Evolutionary conservation across 805 yeast species (phyloP).

Genomic region (Allodekkera sacchari): DNA sequence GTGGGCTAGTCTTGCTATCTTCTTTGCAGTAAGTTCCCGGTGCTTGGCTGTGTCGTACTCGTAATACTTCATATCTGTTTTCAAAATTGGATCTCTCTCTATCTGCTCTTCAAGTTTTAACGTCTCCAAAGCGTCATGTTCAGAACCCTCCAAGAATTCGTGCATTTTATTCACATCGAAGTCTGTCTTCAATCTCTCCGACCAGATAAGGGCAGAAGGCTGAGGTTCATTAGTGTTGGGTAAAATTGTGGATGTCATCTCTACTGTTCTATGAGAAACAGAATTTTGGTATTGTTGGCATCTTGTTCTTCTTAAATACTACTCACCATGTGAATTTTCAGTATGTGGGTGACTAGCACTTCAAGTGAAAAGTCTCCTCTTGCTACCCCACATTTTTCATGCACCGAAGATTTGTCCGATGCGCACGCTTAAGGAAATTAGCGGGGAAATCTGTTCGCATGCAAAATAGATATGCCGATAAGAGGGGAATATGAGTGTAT

Average conservation of each 20-base stretch:
- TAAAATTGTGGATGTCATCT: slow-evolving; percentile 26
- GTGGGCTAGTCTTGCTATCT: slow-evolving; percentile 51
- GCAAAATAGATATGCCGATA: no score
- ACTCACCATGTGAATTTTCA: background rate
- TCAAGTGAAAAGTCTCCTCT: background rate
- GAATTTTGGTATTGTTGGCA: background rate
- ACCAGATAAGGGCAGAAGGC: slow-evolving; percentile 29
- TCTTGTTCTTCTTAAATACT: background rate
- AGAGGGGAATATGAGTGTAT: no score
- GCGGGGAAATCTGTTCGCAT: no score
- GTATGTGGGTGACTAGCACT: background rate
- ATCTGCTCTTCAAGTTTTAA: slow-evolving; percentile 46
- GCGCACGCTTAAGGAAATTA: no score
- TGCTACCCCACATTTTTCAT: slow-evolving; percentile 3
- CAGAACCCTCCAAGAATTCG: slow-evolving; percentile 45
- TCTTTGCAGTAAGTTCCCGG: slow-evolving; percentile 51
- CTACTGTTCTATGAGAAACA: no score
- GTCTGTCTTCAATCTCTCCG: slow-evolving; percentile 37
- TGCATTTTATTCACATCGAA: slow-evolving; percentile 41
- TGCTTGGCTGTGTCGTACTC: slow-evolving; percentile 49
- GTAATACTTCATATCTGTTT: slow-evolving; percentile 45
- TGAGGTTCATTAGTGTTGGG: slow-evolving; percentile 23
- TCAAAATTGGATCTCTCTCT: slow-evolving; percentile 60
- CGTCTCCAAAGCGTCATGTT: slow-evolving; percentile 37
- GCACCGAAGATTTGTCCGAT: no score